Percentiles rank a stretch among this genome's conserved stretches.
Evolutionary conservation across 1,284 basidiomycete genomes (phyloP).

Genomic region (Cystobasidium pallidum): DNA sequence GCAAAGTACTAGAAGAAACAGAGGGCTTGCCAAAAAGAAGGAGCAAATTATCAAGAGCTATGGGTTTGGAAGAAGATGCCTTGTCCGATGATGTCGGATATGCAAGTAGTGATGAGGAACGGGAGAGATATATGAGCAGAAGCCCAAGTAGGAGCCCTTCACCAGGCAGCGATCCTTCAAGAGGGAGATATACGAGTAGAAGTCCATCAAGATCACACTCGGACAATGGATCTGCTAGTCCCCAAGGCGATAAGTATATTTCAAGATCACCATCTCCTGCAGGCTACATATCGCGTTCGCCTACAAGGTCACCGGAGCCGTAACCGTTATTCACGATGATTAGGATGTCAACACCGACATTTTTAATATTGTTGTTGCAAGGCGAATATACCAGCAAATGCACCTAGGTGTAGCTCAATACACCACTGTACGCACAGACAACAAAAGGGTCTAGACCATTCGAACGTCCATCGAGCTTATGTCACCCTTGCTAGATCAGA

Average conservation of each 20-base stretch:
- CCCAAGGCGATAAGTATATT: slow-evolving; percentile 45
- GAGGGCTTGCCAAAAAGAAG: slow-evolving; percentile 82
- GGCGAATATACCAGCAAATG: too few relatives aligned
- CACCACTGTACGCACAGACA: too few relatives aligned
- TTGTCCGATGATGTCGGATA: slow-evolving; percentile 35
- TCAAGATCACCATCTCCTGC: slow-evolving; percentile 49
- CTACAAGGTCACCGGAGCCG: slow-evolving; percentile 39
- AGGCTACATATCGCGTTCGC: slow-evolving; percentile 44
- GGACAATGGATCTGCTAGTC: slow-evolving; percentile 18
- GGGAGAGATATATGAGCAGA: slow-evolving; percentile 46
- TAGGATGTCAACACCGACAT: background rate
- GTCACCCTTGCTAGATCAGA: too few relatives aligned
- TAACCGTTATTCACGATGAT: background rate
- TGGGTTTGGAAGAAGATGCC: slow-evolving; percentile 59
- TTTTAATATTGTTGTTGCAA: background rate
- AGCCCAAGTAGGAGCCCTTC: slow-evolving; percentile 47
- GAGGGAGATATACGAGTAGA: slow-evolving; percentile 19
- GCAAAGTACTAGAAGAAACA: slow-evolving; percentile 85
- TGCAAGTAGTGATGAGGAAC: slow-evolving; percentile 29
- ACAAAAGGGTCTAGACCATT: too few relatives aligned
- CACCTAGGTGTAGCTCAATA: too few relatives aligned
- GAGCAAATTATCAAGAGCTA: slow-evolving; percentile 76
- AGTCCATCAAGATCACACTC: slow-evolving; percentile 12
- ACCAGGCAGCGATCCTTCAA: background rate
- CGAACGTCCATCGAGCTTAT: too few relatives aligned